Conservation (phyloP, 2,329 filamentous ascomycete genomes). For the Paracorniculantispora psalliotae region DNA sequence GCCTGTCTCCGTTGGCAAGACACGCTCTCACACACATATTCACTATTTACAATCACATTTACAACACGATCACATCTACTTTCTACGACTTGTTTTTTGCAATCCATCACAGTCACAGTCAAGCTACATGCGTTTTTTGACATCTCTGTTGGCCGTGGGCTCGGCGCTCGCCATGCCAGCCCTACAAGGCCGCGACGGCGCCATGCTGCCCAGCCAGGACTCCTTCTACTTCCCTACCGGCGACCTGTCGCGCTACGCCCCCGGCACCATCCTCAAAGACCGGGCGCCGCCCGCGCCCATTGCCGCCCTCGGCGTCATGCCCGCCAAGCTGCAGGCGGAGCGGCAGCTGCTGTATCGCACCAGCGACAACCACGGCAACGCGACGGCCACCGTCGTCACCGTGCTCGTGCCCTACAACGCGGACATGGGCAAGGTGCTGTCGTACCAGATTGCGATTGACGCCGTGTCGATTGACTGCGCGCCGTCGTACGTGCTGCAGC, state of each 20-base stretch:
- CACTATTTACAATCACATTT: too few relatives aligned
- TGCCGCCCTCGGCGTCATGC: conserved; percentile 17
- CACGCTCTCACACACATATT: too few relatives aligned
- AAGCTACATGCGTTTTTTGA: background rate
- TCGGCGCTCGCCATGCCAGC: background rate
- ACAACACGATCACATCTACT: too few relatives aligned
- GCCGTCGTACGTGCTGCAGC: conserved; percentile 22
- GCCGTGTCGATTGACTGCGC: conserved; percentile 32
- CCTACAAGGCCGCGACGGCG: background rate
- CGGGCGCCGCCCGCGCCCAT: conserved; percentile 14
- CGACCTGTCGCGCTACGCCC: background rate
- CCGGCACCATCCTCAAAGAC: conserved; percentile 16
- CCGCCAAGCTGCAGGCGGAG: conserved; percentile 17
- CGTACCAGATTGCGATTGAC: conserved; percentile 38
- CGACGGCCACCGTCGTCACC: conserved; percentile 34
- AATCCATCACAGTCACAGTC: too few relatives aligned
- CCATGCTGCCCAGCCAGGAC: conserved; percentile 24
- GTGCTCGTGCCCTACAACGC: conserved; percentile 32
- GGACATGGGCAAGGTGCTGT: conserved; percentile 28
- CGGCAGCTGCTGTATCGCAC: conserved; percentile 37
- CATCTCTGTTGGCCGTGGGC: background rate
- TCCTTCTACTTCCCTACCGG: conserved; percentile 16
- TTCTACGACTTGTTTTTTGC: too few relatives aligned
- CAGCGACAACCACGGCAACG: conserved; percentile 28
- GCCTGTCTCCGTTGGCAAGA: too few relatives aligned